Evolutionary conservation across 768 basidiomycete species (phyloP).

Genomic region (Mycena rosella): DNA sequence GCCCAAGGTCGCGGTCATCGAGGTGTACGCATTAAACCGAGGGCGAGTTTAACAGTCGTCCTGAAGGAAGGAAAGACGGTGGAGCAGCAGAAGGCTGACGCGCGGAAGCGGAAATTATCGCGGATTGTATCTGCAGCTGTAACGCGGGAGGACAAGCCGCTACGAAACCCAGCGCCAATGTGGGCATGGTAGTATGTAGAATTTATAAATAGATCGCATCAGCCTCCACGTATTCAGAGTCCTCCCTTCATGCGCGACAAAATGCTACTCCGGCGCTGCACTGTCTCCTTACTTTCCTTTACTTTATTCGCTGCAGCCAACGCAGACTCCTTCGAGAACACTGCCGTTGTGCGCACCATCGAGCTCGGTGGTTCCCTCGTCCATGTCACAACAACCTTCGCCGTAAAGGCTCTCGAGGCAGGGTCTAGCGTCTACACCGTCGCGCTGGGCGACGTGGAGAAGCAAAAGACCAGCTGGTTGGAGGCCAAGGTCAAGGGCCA

Average conservation of each 20-base stretch:
- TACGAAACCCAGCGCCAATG: constrained; percentile 76
- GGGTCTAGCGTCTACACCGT: constrained; percentile 75
- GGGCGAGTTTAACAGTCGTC: constrained; percentile 80
- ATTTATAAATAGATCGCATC: background rate
- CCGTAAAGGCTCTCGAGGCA: constrained; percentile 78
- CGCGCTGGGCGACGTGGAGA: constrained; percentile 73
- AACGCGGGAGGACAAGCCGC: constrained; percentile 83
- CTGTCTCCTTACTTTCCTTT: constrained; percentile 55
- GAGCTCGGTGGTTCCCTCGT: constrained; percentile 93
- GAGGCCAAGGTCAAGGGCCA: constrained; percentile 87
- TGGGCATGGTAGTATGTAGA: constrained; percentile 79
- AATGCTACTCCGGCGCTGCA: constrained; percentile 64
- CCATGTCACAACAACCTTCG: constrained; percentile 90
- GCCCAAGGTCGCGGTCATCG: constrained; percentile 85
- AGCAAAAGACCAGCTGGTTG: constrained; percentile 78
- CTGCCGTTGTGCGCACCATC: constrained; percentile 87
- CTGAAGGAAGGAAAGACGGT: constrained; percentile 86
- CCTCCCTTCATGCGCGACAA: constrained; percentile 46
- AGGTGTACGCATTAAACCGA: constrained; percentile 83
- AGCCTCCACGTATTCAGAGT: constrained; percentile 30
- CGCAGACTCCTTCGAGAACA: constrained; percentile 81
- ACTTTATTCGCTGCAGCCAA: constrained; percentile 56
- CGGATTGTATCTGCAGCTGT: constrained; percentile 85
- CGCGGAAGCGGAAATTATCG: constrained; percentile 75
- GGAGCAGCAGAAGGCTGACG: constrained; percentile 73